Base-by-base conservation (phyloP, 2,329 filamentous ascomycete species). In the Aspergillus calidoustus region DNA sequence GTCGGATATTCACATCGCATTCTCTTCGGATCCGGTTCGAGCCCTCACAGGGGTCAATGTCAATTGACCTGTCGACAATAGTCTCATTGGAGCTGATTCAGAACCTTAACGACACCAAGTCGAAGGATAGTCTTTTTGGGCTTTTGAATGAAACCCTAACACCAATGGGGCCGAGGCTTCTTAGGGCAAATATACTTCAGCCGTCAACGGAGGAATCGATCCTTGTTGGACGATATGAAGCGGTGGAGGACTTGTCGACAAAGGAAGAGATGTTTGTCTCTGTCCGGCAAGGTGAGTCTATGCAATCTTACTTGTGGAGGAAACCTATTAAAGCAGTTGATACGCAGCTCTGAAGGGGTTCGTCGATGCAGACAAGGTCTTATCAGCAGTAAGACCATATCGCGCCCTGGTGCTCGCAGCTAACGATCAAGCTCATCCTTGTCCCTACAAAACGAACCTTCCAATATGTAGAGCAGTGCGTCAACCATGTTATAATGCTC, bases 51-150 rank as follows among this genome's bases (percentile, higher is more conserved):
- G 91, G 94, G 25, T 91, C 92, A 0, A 97, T 98, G 93, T 92
- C 96, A 86, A 96, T 98, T 68, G 94, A 97, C 70, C 84, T 95
- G 2, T 90, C 92, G 0, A 96, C 93, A 0, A 92, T 97, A 30
- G 85, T 89, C 43, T 92, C 92, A 0, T 82, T 99, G 3, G 95
- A 99, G 74, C 83, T 99, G 6, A 90, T 98, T 28, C 92, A 97
- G 70, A 99, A 97, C 67, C 73, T 93, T 0, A 88, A 91, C 13
- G 88, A 90, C 67, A 72, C 87, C 0, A 93, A 90, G 67, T 96
- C 93, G 0, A 91, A 88, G 65, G 87, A 94, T 44, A 94, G 90
- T 66, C 80, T 99, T 0, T 94, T 93, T 65, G 93, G 93, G 0
- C 76, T 98, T 0, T 79, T 99, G 50, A 96, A 98, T 69, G 84